Base-by-base conservation (phyloP, 345 rosid species). In the Microthlaspi erraticum region DNA sequence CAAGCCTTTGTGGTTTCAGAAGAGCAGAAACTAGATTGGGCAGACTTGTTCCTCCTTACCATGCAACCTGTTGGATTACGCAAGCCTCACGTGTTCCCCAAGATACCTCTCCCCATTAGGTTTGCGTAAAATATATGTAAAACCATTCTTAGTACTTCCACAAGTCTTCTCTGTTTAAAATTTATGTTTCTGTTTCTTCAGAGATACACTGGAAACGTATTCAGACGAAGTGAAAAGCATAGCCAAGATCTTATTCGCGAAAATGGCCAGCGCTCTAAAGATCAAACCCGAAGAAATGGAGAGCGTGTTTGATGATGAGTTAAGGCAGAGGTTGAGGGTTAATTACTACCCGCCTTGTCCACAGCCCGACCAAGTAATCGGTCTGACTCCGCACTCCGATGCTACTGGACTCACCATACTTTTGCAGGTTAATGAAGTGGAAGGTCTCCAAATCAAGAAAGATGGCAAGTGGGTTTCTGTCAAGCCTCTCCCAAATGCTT, bases 281-380 rank as follows among this genome's bases (percentile, higher is more conserved):
- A 84, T 90, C 81, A 86, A 83, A 1, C 48, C 32, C 0, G 62
- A 84, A 36, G 90, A 88, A 14, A 81, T 84, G 57, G 43, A 46
- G 3, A 46, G 37, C 14, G 26, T 79, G 60, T 77, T 77, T 38
- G 48, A 81, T 80, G 67, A 79, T 81, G 61, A 86, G 68, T 39
- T 85, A 48, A 37, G 20, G 4, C 74, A 70, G 41, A 70, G 8
- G 17, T 39, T 60, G 2, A 70, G 74, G 50, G 5, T 59, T 43
- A 60, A 60, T 39, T 70, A 81, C 66, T 88, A 88, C 51, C 88
- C 93, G 0, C 83, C 81, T 34, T 85, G 88, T 60, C 90, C 93
- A 7, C 83, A 83, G 12, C 71, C 64, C 1, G 71, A 79, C 6
- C 12, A 59, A 20, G 59, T 59, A 29, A 70, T 81, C 1, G 88